phyloP scores from a whole-genome alignment of 2,329 filamentous ascomycete genomes.

The Geosmithia flava region DNA sequence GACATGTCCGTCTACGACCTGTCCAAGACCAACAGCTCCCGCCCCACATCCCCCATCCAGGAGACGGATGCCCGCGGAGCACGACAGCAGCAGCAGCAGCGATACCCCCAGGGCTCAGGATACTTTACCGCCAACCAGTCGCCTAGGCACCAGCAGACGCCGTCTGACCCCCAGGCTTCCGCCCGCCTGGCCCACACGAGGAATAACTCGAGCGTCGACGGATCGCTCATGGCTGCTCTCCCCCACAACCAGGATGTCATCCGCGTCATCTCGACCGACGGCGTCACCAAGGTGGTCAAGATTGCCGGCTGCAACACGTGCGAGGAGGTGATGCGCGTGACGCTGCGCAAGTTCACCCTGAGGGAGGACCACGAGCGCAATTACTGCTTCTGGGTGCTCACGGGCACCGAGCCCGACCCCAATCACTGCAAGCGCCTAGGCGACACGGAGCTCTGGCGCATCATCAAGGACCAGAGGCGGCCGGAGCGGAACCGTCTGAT shows the following conservation, averaged over 20 bases:
- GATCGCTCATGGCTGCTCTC: constrained; percentile 72
- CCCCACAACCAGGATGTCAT: constrained; percentile 83
- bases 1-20: constrained; percentile 30
- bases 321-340: constrained; percentile 85
- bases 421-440: constrained; percentile 69
- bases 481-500: constrained; percentile 87
- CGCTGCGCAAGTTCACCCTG: constrained; percentile 75
- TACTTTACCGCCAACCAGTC: constrained; percentile 27
- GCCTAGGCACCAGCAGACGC: constrained; percentile 42
- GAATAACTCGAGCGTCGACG: constrained; percentile 75
- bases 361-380: constrained; percentile 87
- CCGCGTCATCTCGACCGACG: constrained; percentile 83
- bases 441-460: constrained; percentile 79
- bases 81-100: constrained; percentile 35
- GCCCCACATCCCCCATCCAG: constrained; percentile 8
- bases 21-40: constrained; percentile 25
- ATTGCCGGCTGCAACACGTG: constrained; percentile 84
- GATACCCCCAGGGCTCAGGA: constrained; percentile 43
- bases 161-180: constrained; percentile 45
- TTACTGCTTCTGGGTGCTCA: constrained; percentile 92
- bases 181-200: constrained; percentile 59
- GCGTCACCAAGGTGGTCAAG: constrained; percentile 86
- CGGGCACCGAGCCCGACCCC: constrained; percentile 73
- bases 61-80: constrained; percentile 34
- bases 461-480: constrained; percentile 76